Evolutionary conservation across 768 basidiomycete genomes (phyloP).

Genomic region (Boletus sp.): DNA sequence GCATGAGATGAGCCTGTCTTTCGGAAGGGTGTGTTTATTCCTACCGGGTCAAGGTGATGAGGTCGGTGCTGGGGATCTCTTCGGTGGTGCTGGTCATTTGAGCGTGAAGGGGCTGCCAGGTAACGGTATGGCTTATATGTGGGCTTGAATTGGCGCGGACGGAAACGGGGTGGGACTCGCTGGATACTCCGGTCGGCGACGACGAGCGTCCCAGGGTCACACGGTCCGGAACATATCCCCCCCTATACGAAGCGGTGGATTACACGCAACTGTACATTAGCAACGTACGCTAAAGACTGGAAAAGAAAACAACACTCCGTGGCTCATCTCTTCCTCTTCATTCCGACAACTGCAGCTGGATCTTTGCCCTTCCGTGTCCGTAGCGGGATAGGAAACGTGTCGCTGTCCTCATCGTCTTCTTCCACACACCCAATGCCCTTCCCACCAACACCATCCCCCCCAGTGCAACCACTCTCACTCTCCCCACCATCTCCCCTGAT

Average conservation of each 20-base stretch:
- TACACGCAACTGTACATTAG: constrained; percentile 18
- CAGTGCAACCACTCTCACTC: constrained; percentile 21
- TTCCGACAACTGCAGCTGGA: constrained; percentile 41
- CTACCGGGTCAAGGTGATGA: constrained; percentile 91
- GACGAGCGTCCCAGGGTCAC: constrained; percentile 11
- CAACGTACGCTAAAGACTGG: constrained; percentile 10
- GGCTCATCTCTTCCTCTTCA: constrained; percentile 67
- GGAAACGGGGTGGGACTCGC: constrained; percentile 16
- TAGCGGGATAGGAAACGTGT: constrained; percentile 65
- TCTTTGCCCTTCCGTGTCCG: constrained; percentile 66
- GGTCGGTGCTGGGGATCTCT: constrained; percentile 75
- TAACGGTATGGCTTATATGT: constrained; percentile 9
- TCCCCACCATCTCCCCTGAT: constrained; percentile 43
- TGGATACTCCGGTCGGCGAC: constrained; percentile 7
- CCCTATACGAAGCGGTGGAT: constrained; percentile 7
- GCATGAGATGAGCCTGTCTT: constrained; percentile 1
- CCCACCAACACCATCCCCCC: constrained; percentile 10
- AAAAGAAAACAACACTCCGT: not conserved
- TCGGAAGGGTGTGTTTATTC: constrained; percentile 15
- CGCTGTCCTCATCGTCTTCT: constrained; percentile 70
- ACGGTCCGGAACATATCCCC: constrained; percentile 24
- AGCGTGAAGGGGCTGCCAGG: not conserved
- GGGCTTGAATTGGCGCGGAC: constrained; percentile 10
- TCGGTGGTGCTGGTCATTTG: constrained; percentile 37
- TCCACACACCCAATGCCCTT: constrained; percentile 30